Percentiles rank a stretch among this genome's conserved stretches.
Evolutionary conservation across 2,329 filamentous ascomycete species (phyloP).

Genomic region (Monosporascus cannonballus): DNA sequence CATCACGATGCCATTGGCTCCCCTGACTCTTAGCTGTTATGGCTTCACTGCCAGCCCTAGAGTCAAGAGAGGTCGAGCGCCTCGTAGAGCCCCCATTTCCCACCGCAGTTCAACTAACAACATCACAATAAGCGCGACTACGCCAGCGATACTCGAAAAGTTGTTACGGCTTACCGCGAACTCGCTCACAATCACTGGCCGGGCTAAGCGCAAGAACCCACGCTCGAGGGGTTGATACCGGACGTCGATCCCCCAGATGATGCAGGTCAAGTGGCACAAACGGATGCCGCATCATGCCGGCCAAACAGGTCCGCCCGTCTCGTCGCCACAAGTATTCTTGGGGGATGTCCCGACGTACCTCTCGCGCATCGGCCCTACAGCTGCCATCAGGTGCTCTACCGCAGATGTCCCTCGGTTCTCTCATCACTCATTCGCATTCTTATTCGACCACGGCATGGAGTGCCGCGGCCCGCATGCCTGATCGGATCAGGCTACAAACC

Average conservation of each 20-base stretch:
- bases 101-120: not conserved
- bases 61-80: not conserved
- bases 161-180: not conserved
- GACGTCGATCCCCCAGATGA: too few relatives aligned
- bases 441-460: not conserved
- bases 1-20: not conserved
- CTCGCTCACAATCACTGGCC: not conserved
- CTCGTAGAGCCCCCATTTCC: not conserved
- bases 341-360: too few relatives aligned
- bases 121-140: not conserved
- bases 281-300: not conserved
- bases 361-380: too few relatives aligned
- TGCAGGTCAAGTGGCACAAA: not conserved
- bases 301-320: too few relatives aligned
- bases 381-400: too few relatives aligned
- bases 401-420: too few relatives aligned
- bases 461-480: not conserved
- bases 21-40: not conserved
- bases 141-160: not conserved
- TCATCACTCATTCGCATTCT: not conserved
- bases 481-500: not conserved
- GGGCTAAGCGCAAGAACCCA: not conserved
- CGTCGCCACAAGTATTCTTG: too few relatives aligned
- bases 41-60: not conserved
- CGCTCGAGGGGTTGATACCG: not conserved